Evolutionary conservation across 257 asterid genomes (phyloP).

Genomic region (Penstemon newberryi): DNA sequence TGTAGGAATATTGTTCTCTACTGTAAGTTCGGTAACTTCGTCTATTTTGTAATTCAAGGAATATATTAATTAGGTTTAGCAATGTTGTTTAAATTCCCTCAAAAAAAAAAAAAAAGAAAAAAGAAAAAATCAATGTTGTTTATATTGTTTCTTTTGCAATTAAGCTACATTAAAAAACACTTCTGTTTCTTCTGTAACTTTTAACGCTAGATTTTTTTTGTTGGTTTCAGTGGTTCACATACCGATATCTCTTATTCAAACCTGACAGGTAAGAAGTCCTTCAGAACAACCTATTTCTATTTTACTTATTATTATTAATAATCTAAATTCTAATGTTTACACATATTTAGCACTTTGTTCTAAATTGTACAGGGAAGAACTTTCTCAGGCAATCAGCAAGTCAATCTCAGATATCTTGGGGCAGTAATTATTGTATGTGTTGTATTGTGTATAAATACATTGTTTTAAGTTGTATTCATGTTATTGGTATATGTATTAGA

Average conservation of each 20-base stretch:
- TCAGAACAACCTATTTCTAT: neutral
- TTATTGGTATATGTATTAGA: conserved; percentile 8
- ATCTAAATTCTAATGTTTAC: neutral
- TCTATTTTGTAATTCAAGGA: neutral
- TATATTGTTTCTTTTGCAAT: conserved; percentile 9
- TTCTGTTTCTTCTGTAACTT: conserved; percentile 21
- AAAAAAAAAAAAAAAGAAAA: no score
- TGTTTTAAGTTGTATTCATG: neutral
- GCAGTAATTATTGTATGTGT: conserved; percentile 35
- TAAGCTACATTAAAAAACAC: neutral
- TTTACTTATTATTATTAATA: conserved; percentile 4
- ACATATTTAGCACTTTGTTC: neutral
- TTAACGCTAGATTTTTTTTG: conserved; percentile 26
- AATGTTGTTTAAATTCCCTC: neutral
- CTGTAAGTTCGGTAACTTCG: conserved; percentile 51
- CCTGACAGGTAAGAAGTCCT: conserved; percentile 69
- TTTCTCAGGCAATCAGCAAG: conserved; percentile 54
- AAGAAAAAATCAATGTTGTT: no score
- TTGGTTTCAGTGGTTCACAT: conserved; percentile 76
- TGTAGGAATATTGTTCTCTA: conserved; percentile 68
- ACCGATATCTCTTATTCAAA: conserved; percentile 87
- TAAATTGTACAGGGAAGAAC: conserved; percentile 51
- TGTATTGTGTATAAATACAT: conserved; percentile 24
- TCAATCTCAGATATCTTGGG: conserved; percentile 60
- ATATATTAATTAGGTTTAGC: neutral